Conservation (phyloP, 306 rosid species). For the Fragaria vesca region DNA sequence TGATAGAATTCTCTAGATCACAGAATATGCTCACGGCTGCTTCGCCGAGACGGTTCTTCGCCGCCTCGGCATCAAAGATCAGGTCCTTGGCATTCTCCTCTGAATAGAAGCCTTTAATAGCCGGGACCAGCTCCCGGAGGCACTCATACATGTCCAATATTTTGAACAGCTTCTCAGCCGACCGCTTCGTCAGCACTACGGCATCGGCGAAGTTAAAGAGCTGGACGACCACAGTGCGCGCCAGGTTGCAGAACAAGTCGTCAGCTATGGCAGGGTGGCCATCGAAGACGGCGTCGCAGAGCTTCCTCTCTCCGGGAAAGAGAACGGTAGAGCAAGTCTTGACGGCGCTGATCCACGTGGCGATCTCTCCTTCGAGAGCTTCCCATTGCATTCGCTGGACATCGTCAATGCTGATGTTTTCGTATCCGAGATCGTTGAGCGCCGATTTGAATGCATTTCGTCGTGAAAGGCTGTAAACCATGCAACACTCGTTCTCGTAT, state of each 20-base stretch:
- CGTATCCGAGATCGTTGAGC: conserved; percentile 41
- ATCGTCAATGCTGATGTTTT: conserved; percentile 49
- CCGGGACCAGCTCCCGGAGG: conserved; percentile 41
- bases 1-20: conserved; percentile 60
- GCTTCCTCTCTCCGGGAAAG: conserved; percentile 46
- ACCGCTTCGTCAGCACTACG: conserved; percentile 45
- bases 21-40: conserved; percentile 49
- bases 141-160: conserved; percentile 76
- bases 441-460: conserved; percentile 44
- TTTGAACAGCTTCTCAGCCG: conserved; percentile 72
- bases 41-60: conserved; percentile 39
- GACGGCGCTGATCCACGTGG: conserved; percentile 57
- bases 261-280: conserved; percentile 30
- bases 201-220: conserved; percentile 65
- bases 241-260: conserved; percentile 38
- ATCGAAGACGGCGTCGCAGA: conserved; percentile 48
- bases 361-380: conserved; percentile 49
- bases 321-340: conserved; percentile 50
- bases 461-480: conserved; percentile 45
- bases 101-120: conserved; percentile 19
- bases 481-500: conserved; percentile 58
- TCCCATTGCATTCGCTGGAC: conserved; percentile 70
- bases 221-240: conserved; percentile 38
- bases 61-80: conserved; percentile 30
- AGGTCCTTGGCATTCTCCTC: conserved; percentile 36